Base-by-base conservation (phyloP, 148 eudicot species). In the Gaultheria prostrata region DNA sequence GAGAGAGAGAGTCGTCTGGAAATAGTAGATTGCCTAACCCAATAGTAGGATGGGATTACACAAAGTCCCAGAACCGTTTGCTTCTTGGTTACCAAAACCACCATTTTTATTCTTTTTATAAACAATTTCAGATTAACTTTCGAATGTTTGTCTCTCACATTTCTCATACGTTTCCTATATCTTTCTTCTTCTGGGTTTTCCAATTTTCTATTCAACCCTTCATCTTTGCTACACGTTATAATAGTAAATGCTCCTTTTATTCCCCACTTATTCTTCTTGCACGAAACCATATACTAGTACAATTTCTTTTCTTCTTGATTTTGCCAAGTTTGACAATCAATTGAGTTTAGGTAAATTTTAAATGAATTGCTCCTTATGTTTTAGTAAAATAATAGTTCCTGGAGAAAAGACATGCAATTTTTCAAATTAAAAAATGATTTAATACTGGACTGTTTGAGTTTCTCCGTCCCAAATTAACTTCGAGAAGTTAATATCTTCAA, bases 81-180 rank as follows among this genome's bases (percentile, higher is more conserved):
- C 45, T 71, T 33, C 46, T 71, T 71, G 76, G 76, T 71, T 15
- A 71, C 76, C 76, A 71, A 71, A 71, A 71, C 21, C 43, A 15
- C 24, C 21, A 30, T 33, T 71, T 71, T n/a, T n/a, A n/a, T n/a
- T 35, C 33, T 15, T 33, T 20, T 71, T 15, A 11, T 15, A 11
- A 17, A 32, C 20, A 0, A 1, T 33, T 33, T 17, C 21, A 14
- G 76, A 20, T 32, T 10, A 71, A 71, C 76, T 71, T 33, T 35
- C 76, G 7, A 6, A 71, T 0, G 76, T 26, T 33, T 71, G n/a
- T 33, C 45, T 32, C 74, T 15, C 39, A 30, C 15, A n/a, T 70
- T 70, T 30, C 43, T 6, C 21, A 13, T 18, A 32, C 35, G 8
- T 32, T 32, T 33, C 2, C 61, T 33, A 0, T 1, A 32, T 20